These are phyloP conservation scores for Incumbomyces delicatus DNA, from an alignment of 2,329 filamentous ascomycete genomes.

Conservation along the genomic window DNA sequence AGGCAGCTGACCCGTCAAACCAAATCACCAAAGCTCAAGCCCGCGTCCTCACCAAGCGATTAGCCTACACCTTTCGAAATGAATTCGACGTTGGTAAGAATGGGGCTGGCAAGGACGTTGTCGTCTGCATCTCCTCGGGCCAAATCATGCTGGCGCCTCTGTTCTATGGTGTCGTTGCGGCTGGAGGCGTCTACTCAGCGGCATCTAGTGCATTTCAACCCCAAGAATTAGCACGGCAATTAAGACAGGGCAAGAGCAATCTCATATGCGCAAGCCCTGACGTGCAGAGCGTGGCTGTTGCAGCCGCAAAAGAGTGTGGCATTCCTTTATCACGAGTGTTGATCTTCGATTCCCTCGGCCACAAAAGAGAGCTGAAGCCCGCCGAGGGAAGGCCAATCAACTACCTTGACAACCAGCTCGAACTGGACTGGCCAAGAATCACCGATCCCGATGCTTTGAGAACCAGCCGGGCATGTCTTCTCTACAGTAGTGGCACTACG, in stretches of 20 bases:
- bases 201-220: constrained; percentile 15
- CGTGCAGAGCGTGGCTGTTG: constrained; percentile 39
- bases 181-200: constrained; percentile 48
- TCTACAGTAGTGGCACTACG: constrained; percentile 27
- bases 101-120: constrained; percentile 43
- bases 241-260: constrained; percentile 15
- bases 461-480: constrained; percentile 30
- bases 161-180: constrained; percentile 49
- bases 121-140: constrained; percentile 48
- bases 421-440: constrained; percentile 45
- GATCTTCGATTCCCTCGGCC: constrained; percentile 37
- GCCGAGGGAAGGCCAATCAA: constrained; percentile 9
- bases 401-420: constrained; percentile 10
- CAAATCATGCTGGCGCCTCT: constrained; percentile 46
- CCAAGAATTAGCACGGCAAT: constrained; percentile 21
- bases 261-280: constrained; percentile 40
- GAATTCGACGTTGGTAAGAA: constrained; percentile 43
- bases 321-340: constrained; percentile 41
- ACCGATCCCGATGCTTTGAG: constrained; percentile 41
- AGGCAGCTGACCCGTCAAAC: constrained; percentile 46
- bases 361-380: constrained; percentile 25
- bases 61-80: constrained; percentile 47
- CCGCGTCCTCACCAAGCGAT: constrained; percentile 41
- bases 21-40: constrained; percentile 45
- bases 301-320: constrained; percentile 42